Base-by-base conservation (phyloP, 768 basidiomycete species). In the Xerocomus spinulosus region DNA sequence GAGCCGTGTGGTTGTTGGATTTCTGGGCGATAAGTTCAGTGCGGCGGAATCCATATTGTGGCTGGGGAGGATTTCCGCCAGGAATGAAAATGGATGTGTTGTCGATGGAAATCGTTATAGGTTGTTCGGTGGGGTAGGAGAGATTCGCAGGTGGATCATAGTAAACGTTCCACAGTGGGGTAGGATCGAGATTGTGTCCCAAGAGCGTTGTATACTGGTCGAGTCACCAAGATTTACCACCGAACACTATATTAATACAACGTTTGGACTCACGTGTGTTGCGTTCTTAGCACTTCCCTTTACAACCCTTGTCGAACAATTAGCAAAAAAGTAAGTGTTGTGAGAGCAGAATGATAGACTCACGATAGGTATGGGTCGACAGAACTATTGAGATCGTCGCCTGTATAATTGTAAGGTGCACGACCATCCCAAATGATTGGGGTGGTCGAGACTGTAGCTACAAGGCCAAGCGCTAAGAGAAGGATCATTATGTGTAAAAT, bases 1-100 rank as follows among this genome's bases (percentile, higher is more conserved):
- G 36, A 12, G 5, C 2, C 3, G 36, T 37, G 12, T 37, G 36
- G 21, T 37, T 14, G 18, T 20, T 12, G 13, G 20, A 23, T 14
- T 18, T 12, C 36, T 37, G 36, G 13, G 20, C 36, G 5, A 37
- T 37, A 20, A 37, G 36, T 20, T 37, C 36, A 23, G 36, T 37
- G 20, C 20, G 36, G 36, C 20, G 36, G 36, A 37, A 37, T 37
- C 36, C 36, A 35, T 61, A 66, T 58, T 83, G 81, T 37, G 46
- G 50, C 1, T 23, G 30, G 7, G 38, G 30, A 4, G 59, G 51
- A 0, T 63, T 66, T 14, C 73, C 65, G 4, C 80, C 80, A 0
- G 81, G 77, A 26, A 73, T 57, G 53, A 83, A 83, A 36, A 82
- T 64, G 28, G 80, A 79, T 44, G 68, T 72, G 61, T 80, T 79